Conservation (phyloP, 805 yeast genomes). For the Candida taoyuanica region DNA sequence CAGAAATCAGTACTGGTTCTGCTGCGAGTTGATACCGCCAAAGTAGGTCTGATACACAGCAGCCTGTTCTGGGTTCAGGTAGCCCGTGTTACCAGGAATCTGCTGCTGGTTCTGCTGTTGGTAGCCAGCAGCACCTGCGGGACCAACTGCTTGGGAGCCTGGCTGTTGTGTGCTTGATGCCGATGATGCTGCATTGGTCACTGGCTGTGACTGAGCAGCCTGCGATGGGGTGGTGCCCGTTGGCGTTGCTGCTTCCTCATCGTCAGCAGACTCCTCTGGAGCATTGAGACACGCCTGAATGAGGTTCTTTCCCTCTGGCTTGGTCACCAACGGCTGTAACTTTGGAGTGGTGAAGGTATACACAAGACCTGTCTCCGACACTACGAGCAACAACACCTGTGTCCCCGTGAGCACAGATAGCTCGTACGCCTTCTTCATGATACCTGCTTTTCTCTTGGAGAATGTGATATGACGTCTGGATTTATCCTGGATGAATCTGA, state of each 20-base stretch:
- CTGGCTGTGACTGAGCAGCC: constrained; percentile 22
- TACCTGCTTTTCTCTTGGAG: constrained; percentile 97
- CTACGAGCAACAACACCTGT: constrained; percentile 90
- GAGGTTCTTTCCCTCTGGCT: constrained; percentile 93
- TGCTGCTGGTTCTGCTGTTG: constrained; percentile 41
- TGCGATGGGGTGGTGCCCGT: constrained; percentile 30
- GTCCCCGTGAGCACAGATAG: constrained; percentile 95
- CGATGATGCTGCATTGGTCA: constrained; percentile 17
- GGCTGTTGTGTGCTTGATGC: constrained; percentile 8
- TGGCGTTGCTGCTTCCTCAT: constrained; percentile 35
- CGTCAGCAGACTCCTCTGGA: constrained; percentile 67
- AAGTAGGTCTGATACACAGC: constrained; percentile 63
- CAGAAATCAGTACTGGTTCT: constrained; percentile 40
- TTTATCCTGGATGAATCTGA: constrained; percentile 95
- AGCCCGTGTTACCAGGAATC: constrained; percentile 40
- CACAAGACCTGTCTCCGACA: constrained; percentile 96
- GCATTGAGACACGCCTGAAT: constrained; percentile 97
- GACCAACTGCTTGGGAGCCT: constrained; percentile 12
- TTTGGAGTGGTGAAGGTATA: constrained; percentile 99
- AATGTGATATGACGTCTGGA: constrained; percentile 97
- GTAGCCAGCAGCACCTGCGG: constrained; percentile 29
- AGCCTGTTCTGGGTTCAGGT: constrained; percentile 43
- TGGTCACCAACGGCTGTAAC: constrained; percentile 94
- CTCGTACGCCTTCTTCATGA: constrained; percentile 99
- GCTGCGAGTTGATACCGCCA: constrained; percentile 53